Conservation (phyloP, 2,329 filamentous ascomycete genomes). For the Paradendryphiella salina region DNA sequence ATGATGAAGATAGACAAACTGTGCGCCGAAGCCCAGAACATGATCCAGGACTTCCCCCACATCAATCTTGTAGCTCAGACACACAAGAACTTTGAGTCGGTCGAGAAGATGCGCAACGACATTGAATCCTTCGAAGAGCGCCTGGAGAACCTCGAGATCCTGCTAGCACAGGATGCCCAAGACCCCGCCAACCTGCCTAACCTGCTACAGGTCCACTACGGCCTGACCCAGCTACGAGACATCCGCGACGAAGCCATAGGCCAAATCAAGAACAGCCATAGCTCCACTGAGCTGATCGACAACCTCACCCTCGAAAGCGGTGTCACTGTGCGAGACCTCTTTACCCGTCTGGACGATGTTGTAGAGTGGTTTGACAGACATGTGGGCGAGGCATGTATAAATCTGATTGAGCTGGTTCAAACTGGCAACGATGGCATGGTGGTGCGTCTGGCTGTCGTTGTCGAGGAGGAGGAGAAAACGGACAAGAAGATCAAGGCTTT, state of each 20-base stretch:
- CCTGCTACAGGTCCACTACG: slow-evolving; percentile 84
- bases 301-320: slow-evolving; percentile 63
- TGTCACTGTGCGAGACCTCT: slow-evolving; percentile 85
- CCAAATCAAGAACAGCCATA: slow-evolving; percentile 79
- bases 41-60: slow-evolving; percentile 94
- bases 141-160: slow-evolving; percentile 71
- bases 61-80: slow-evolving; percentile 92
- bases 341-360: slow-evolving; percentile 79
- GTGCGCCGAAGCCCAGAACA: slow-evolving; percentile 94
- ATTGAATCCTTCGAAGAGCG: slow-evolving; percentile 84
- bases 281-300: slow-evolving; percentile 93
- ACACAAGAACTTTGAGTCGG: slow-evolving; percentile 92
- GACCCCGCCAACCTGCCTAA: slow-evolving; percentile 92
- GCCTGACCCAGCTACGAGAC: slow-evolving; percentile 86
- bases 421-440: slow-evolving; percentile 86
- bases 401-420: slow-evolving; percentile 84
- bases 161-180: slow-evolving; percentile 81
- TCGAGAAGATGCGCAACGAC: slow-evolving; percentile 89
- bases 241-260: slow-evolving; percentile 96
- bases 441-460: slow-evolving; percentile 86
- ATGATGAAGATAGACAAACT: slow-evolving; percentile 98
- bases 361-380: slow-evolving; percentile 97
- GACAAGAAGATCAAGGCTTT: slow-evolving; percentile 88
- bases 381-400: slow-evolving; percentile 83
- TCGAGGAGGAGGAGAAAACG: slow-evolving; percentile 95